These are phyloP conservation scores for Pyronema omphalodes DNA, from an alignment of 495 filamentous ascomycete species.

Conservation along the genomic window DNA sequence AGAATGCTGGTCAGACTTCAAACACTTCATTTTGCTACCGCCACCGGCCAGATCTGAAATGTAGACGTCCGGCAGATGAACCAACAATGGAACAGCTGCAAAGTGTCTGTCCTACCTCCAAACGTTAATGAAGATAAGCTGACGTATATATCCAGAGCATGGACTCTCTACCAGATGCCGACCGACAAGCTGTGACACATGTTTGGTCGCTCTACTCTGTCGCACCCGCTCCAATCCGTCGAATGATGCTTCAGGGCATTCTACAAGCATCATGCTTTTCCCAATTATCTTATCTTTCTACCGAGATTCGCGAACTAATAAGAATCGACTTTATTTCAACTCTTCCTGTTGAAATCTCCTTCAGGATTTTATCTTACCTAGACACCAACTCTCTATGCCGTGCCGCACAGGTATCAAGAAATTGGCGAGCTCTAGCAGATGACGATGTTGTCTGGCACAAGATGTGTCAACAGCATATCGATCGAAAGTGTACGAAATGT, in stretches of 20 bases:
- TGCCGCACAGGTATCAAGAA: conserved; percentile 80
- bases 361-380: conserved; percentile 81
- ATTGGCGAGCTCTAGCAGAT: conserved; percentile 75
- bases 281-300: conserved; percentile 79
- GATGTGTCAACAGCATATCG: conserved; percentile 98
- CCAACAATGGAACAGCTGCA: conserved; percentile 90
- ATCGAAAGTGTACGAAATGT: conserved; percentile 89
- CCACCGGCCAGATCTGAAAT: conserved; percentile 87
- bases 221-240: conserved; percentile 78
- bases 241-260: conserved; percentile 88
- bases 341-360: conserved; percentile 73
- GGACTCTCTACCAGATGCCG: conserved; percentile 56
- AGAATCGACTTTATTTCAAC: conserved; percentile 88
- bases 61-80: conserved; percentile 77
- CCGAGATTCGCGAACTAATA: conserved; percentile 72
- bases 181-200: conserved; percentile 86
- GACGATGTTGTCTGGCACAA: conserved; percentile 96
- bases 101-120: conserved; percentile 35
- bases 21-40: conserved; percentile 94
- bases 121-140: not conserved
- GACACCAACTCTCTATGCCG: conserved; percentile 95
- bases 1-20: conserved; percentile 28
- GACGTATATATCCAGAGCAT: conserved; percentile 39
- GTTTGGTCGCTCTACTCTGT: conserved; percentile 97
- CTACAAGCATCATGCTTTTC: conserved; percentile 93